Base-by-base conservation (phyloP, 2,329 filamentous ascomycete species). In the Hymenotorrendiella dingleyae region DNA sequence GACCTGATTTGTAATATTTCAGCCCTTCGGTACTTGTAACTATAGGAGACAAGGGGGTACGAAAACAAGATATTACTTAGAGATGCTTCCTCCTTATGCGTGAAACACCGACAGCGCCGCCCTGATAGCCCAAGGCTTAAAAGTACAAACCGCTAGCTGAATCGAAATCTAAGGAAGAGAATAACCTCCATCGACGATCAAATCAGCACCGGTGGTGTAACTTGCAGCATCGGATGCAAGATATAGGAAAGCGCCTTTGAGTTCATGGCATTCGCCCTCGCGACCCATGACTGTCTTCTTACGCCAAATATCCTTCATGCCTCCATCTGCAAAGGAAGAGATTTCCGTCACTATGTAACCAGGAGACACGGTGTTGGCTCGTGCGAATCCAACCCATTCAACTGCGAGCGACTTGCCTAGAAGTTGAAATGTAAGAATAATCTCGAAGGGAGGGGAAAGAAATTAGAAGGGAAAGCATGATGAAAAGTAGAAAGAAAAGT, bases 311-410 rank as follows among this genome's bases (percentile, higher is more conserved):
- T 75, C 70, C 72, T 86, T 86, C 3, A 76, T 82, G 54, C 86
- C 82, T 7, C 69, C 57, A 0, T 77, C 68, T 8, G 79, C 72
- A 58, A 86, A 87, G 53, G 71, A 67, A 10, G 78, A 78, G 53
- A 90, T 81, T 49, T 86, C 84, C 0, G 84, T 89, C 42, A 74
- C 73, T 53, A 89, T 86, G 61, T 87, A 89, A 16, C 86, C 84
- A 0, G 85, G 85, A 2, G 80, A 86, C 27, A 90, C 68, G 11
- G 74, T 78, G 62, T 90, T 90, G 52, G 74, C 78, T 29, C 85
- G 73, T 4, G 84, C 85, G 58, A 86, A 88, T 28, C 76, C 78
- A 6, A 82, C 76, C 84, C 85, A 89, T 64, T 90, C 85, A 24
- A 89, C 76, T 0, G 84, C 82, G 35, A 90, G 65, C 36, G 78